Base-by-base conservation (phyloP, 306 rosid species). In the Prunus persica region DNA sequence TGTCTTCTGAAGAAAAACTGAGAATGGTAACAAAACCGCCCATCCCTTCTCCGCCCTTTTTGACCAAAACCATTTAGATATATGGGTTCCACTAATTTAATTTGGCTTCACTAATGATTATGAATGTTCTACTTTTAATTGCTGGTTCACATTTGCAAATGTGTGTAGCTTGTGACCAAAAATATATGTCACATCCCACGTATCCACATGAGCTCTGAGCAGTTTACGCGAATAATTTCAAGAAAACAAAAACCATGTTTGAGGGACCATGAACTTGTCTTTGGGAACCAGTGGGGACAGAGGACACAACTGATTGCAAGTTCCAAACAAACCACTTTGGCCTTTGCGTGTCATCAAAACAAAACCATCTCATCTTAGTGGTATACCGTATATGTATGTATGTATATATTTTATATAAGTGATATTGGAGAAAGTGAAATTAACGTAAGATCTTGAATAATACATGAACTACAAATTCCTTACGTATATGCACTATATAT, bases 161-260 rank as follows among this genome's bases (percentile, higher is more conserved):
- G 9, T 1, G 9, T 38, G 43, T 7, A 6, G 43, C 43, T 38
- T 38, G 43, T 38, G 43, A 34, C 41, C 41, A 34, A 34, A 34
- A 34, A 5, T 34, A 32, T 32, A 34, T 5, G 41, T 6, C 41
- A 34, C 67, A 72, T 56, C 76, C 54, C 76, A 56, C 66, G 60
- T 38, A 24, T 57, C 52, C 67, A 72, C 76, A 72, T 41, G 76
- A 38, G 55, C 32, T 24, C 32, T 24, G 34, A 24, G 30, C 65
- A 60, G 41, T 28, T 6, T 60, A 14, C 6, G 41, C 43, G 14
- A 72, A 58, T 72, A 41, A 58, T 58, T 57, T 72, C 27, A 27
- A 43, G 67, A 72, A 41, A 72, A 43, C 56, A 72, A 72, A 72
- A 57, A 24, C 67, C 67, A 72, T 58, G 77, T 74, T 74, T 61